phyloP scores from a whole-genome alignment of 1,284 basidiomycete genomes.

The Golubevia sp. region DNA sequence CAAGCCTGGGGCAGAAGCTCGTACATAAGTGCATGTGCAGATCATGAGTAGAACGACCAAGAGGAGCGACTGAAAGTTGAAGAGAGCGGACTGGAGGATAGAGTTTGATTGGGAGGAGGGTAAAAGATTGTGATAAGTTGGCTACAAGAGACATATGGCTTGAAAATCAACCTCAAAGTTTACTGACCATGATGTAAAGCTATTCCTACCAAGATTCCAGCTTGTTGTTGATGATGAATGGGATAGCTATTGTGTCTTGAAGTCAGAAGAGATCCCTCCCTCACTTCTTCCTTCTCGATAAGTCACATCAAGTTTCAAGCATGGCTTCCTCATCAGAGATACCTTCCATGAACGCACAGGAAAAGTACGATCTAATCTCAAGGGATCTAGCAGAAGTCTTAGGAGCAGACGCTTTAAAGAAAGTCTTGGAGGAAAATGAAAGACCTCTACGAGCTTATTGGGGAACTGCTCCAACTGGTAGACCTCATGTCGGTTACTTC shows the following conservation, averaged over 20 bases:
- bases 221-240: no score
- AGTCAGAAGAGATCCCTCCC: no score
- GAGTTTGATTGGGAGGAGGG: no score
- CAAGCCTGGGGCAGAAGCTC: conserved; percentile 83
- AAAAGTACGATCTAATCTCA: conserved; percentile 83
- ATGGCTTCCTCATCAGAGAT: not conserved
- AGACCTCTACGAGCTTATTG: conserved; percentile 38
- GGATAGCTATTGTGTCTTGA: no score
- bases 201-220: no score
- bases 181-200: no score
- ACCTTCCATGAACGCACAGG: conserved; percentile 63
- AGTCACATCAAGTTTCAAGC: no score
- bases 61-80: conserved; percentile 95
- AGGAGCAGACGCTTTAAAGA: conserved; percentile 80
- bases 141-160: no score
- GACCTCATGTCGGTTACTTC: conserved; percentile 94
- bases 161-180: no score
- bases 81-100: conserved; percentile 79
- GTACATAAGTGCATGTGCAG: conserved; percentile 95
- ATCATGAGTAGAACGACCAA: conserved; percentile 90
- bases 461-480: conserved; percentile 92
- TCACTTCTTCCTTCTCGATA: no score
- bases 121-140: no score
- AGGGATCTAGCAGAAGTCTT: conserved; percentile 85
- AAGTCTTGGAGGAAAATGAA: conserved; percentile 72